Percentiles rank a stretch among this genome's conserved stretches.
Evolutionary conservation across 768 basidiomycete species (phyloP).

Genomic region (Pilatotrama ljubarskyi): DNA sequence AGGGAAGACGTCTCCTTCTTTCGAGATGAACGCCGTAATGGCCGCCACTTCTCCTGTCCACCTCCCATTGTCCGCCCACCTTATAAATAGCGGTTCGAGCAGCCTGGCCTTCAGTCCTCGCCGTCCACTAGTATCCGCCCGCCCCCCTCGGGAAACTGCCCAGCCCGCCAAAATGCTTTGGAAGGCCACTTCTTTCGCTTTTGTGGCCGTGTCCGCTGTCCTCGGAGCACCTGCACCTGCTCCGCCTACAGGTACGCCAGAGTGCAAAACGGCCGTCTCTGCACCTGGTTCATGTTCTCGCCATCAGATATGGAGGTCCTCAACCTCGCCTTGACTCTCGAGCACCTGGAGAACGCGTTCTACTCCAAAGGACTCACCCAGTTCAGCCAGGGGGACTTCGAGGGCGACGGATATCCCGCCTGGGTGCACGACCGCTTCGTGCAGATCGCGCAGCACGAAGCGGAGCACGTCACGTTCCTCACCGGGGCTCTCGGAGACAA

Average conservation of each 20-base stretch:
- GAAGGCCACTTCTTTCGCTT: conserved; percentile 9
- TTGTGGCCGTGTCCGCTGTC: conserved; percentile 18
- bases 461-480: conserved; percentile 55
- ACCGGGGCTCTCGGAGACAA: conserved; percentile 43
- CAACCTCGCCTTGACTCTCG: conserved; percentile 50
- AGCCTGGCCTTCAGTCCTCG: no score
- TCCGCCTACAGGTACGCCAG: conserved; percentile 4
- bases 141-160: no score
- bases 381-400: conserved; percentile 48
- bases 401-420: conserved; percentile 45
- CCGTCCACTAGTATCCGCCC: no score
- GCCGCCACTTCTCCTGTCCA: no score
- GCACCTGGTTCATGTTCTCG: not conserved
- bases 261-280: not conserved
- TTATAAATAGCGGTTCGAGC: no score
- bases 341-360: conserved; percentile 48
- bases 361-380: conserved; percentile 44
- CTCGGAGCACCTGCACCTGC: conserved; percentile 17
- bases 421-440: conserved; percentile 51
- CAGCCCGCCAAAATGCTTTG: conserved; percentile 3
- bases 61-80: no score
- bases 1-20: no score
- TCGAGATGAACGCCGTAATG: no score
- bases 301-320: conserved; percentile 34
- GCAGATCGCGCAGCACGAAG: conserved; percentile 58